These are phyloP conservation scores for Prunus yedoensis DNA, from an alignment of 331 rosid species.

Conservation along the genomic window DNA sequence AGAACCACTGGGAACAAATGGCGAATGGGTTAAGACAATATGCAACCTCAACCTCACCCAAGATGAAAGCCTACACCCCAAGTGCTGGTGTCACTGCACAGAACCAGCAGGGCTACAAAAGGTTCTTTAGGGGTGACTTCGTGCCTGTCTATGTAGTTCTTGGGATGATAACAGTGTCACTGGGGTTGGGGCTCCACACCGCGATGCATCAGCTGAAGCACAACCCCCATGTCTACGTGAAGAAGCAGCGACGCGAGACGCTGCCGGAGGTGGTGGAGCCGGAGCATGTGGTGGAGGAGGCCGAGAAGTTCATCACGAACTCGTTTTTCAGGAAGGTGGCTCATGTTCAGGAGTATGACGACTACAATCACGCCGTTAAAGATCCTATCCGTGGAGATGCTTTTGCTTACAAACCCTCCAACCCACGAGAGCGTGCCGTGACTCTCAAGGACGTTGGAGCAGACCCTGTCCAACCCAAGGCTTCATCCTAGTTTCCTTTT, in stretches of 20 bases:
- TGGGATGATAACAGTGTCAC: conserved; percentile 57
- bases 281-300: conserved; percentile 55
- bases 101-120: conserved; percentile 12
- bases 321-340: conserved; percentile 84
- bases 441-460: conserved; percentile 70
- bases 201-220: conserved; percentile 67
- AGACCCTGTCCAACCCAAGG: conserved; percentile 34
- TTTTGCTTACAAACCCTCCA: conserved; percentile 26
- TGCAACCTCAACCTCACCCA: conserved; percentile 48
- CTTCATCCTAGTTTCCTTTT: background rate
- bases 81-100: conserved; percentile 28
- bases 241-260: conserved; percentile 72
- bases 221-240: conserved; percentile 60
- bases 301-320: conserved; percentile 26
- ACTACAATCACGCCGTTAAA: conserved; percentile 32
- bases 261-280: conserved; percentile 92
- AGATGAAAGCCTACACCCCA: conserved; percentile 47
- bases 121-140: conserved; percentile 36
- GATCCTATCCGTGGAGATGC: conserved; percentile 43
- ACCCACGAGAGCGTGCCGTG: background rate
- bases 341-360: conserved; percentile 46
- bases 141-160: conserved; percentile 67
- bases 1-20: conserved; percentile 43
- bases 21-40: conserved; percentile 33
- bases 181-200: conserved; percentile 58